Conservation (phyloP, 2,329 filamentous ascomycete genomes). For the Cercospora brassicicola region DNA sequence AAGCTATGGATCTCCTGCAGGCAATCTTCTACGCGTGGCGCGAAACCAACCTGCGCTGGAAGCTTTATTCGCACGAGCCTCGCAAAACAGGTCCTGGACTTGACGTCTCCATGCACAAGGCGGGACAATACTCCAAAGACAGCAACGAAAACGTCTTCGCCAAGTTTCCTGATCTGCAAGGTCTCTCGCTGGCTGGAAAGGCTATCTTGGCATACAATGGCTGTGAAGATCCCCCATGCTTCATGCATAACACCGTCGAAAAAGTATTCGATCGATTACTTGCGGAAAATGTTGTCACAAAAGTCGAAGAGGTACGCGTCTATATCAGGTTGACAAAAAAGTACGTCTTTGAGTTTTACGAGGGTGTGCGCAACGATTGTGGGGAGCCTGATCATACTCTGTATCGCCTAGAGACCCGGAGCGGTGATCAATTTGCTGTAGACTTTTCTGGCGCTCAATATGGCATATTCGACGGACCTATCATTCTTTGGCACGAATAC, state of each 20-base stretch:
- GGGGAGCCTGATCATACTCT: background rate
- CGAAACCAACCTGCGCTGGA: background rate
- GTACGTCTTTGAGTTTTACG: background rate
- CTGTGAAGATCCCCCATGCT: background rate
- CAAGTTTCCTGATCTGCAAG: background rate
- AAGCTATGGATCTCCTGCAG: background rate
- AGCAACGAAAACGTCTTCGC: background rate
- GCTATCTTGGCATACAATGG: background rate
- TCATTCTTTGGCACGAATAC: background rate
- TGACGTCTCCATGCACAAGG: background rate
- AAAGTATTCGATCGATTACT: background rate
- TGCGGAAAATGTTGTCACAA: background rate
- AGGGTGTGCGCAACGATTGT: background rate
- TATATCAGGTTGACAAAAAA: background rate
- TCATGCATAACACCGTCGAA: background rate
- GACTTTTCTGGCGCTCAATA: slow-evolving; percentile 3
- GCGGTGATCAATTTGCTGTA: background rate
- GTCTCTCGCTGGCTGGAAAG: background rate
- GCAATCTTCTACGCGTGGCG: slow-evolving; percentile 4
- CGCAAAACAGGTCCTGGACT: background rate
- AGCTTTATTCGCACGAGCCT: background rate
- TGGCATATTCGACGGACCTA: background rate
- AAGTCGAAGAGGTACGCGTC: background rate
- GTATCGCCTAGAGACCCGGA: background rate
- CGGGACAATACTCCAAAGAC: background rate